Conservation (phyloP, 371 early-diverging fungal species). For the Batkoa obscura region DNA sequence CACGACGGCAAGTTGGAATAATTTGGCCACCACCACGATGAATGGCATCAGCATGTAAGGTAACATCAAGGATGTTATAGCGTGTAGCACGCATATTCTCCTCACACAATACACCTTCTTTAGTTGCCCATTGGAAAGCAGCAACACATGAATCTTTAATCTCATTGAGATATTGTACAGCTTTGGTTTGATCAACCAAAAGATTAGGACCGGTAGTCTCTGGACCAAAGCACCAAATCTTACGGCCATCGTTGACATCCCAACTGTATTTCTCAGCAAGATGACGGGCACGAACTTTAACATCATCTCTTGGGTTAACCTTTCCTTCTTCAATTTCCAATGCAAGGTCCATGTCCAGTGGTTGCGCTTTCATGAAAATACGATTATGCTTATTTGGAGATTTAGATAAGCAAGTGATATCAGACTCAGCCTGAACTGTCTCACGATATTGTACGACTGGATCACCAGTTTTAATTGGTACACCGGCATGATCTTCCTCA, state of each 20-base stretch:
- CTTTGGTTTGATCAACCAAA: constrained; percentile 95
- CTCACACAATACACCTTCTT: constrained; percentile 84
- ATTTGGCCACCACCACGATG: constrained; percentile 56
- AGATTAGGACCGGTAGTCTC: constrained; percentile 91
- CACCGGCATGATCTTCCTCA: constrained; percentile 98
- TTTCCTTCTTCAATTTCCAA: constrained; percentile 76
- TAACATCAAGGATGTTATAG: constrained; percentile 97
- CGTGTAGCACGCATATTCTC: constrained; percentile 94
- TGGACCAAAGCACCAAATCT: constrained; percentile 99
- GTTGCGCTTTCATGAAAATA: constrained; percentile 95
- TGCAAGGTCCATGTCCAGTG: constrained; percentile 75
- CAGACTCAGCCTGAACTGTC: constrained; percentile 77
- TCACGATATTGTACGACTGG: constrained; percentile 98
- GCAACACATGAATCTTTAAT: constrained; percentile 96
- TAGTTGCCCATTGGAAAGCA: constrained; percentile 92
- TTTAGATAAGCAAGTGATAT: constrained; percentile 78
- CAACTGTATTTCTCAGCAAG: constrained; percentile 88
- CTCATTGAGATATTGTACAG: constrained; percentile 96
- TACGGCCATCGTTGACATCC: constrained; percentile 97
- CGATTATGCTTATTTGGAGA: constrained; percentile 99
- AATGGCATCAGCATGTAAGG: constrained; percentile 99
- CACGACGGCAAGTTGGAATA: constrained; percentile 90
- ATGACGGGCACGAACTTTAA: constrained; percentile 88
- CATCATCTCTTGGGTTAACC: constrained; percentile 81
- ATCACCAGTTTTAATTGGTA: constrained; percentile 85